A percentile compares a stretch with the other conserved stretches of the same genome.
These are phyloP conservation scores for Raddia distichophylla DNA, from an alignment of 176 grass and related monocot genomes.

Conservation along the genomic window DNA sequence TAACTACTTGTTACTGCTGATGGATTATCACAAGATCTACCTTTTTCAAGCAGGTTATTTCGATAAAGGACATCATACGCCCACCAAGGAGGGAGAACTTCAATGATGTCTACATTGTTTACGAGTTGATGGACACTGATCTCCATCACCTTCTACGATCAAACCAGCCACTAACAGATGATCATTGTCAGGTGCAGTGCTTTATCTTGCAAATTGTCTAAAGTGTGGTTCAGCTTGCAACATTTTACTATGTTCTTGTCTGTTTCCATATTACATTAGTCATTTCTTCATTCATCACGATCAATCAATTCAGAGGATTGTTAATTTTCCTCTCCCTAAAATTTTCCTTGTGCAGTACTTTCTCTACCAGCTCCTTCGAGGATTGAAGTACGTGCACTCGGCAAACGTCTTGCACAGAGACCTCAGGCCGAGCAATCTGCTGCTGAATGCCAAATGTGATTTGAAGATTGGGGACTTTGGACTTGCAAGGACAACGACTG, in stretches of 20 bases:
- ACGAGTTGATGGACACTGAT: constrained; percentile 95
- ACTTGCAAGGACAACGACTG: constrained; percentile 88
- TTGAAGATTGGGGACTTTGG: constrained; percentile 98
- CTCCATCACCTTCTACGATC: constrained; percentile 92
- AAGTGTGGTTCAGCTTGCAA: not conserved
- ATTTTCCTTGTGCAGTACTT: constrained; percentile 64
- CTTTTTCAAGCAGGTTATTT: constrained; percentile 65
- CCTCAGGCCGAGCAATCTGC: constrained; percentile 88
- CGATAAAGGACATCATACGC: constrained; percentile 96
- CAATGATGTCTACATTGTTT: constrained; percentile 98
- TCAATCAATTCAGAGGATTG: not conserved
- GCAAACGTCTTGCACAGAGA: constrained; percentile 95
- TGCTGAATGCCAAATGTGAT: constrained; percentile 91
- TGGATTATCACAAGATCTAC: constrained; percentile 14
- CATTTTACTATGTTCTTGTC: not conserved
- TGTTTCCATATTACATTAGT: not conserved
- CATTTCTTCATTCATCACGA: not conserved
- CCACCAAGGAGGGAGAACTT: constrained; percentile 89
- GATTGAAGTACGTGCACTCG: constrained; percentile 95
- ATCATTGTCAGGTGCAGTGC: constrained; percentile 82
- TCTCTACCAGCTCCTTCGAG: constrained; percentile 89
- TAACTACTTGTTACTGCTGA: not conserved
- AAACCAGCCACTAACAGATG: constrained; percentile 86
- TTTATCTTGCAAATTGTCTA: not conserved
- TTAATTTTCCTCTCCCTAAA: not conserved